Evolutionary conservation across 1,284 basidiomycete genomes (phyloP).

Genomic region (Cutaneotrichosporon sp.): DNA sequence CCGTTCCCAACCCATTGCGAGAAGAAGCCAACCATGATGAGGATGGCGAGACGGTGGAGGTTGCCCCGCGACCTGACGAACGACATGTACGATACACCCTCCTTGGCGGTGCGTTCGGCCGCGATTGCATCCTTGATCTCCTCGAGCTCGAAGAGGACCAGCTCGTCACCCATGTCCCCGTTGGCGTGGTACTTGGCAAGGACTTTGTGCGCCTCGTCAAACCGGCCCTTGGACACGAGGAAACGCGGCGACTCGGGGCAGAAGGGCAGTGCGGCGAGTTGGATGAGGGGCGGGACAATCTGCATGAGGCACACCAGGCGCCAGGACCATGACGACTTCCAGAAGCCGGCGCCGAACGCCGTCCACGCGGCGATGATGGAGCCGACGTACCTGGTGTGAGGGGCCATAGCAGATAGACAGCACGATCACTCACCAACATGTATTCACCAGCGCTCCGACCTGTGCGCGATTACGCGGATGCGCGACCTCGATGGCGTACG

Average conservation of each 20-base stretch:
- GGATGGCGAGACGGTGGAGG: slow-evolving; percentile 52
- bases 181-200: slow-evolving; percentile 35
- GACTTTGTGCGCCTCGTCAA: slow-evolving; percentile 30
- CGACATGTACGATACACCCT: slow-evolving; percentile 5
- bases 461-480: slow-evolving; percentile 15
- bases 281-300: slow-evolving; percentile 1
- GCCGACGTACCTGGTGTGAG: slow-evolving; percentile 9
- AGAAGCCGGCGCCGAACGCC: slow-evolving; percentile 11
- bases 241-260: slow-evolving; percentile 40
- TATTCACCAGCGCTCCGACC: slow-evolving; percentile 9
- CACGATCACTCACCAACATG: slow-evolving; percentile 10
- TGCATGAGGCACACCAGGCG: slow-evolving; percentile 22
- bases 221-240: slow-evolving; percentile 30
- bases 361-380: slow-evolving; percentile 17
- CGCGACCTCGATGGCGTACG: slow-evolving; percentile 12
- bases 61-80: slow-evolving; percentile 42
- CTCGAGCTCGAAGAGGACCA: slow-evolving; percentile 24
- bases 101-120: slow-evolving; percentile 52
- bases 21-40: slow-evolving; percentile 51
- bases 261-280: slow-evolving; percentile 18
- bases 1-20: slow-evolving; percentile 16
- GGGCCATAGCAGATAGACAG: too few relatives aligned
- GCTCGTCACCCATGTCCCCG: slow-evolving; percentile 21
- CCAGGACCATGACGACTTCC: slow-evolving; percentile 16
- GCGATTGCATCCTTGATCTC: slow-evolving; percentile 35